Conservation (phyloP, 1,139 yeast species). For the Kazachstania sp. region DNA sequence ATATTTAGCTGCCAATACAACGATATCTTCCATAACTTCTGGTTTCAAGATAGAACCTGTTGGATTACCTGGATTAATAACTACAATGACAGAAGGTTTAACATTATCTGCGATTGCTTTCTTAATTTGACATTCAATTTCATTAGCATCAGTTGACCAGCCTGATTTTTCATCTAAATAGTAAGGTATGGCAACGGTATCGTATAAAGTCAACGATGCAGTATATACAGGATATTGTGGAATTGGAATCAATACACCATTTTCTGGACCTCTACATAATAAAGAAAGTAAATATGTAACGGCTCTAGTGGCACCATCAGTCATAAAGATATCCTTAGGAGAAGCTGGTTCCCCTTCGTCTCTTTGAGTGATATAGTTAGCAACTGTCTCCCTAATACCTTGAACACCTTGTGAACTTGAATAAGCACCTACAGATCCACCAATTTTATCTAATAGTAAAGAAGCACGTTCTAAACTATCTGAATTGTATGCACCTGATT, state of each 20-base stretch:
- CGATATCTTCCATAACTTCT: constrained; percentile 58
- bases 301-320: constrained; percentile 94
- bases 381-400: constrained; percentile 63
- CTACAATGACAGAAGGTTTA: constrained; percentile 69
- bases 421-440: constrained; percentile 85
- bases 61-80: constrained; percentile 97
- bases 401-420: constrained; percentile 85
- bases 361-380: constrained; percentile 64
- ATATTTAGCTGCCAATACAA: constrained; percentile 71
- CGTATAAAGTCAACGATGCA: constrained; percentile 75
- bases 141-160: constrained; percentile 75
- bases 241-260: constrained; percentile 88
- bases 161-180: constrained; percentile 66
- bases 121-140: constrained; percentile 48
- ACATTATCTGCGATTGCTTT: constrained; percentile 48
- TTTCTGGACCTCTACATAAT: constrained; percentile 51
- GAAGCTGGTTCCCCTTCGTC: constrained; percentile 57
- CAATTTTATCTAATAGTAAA: constrained; percentile 45
- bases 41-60: constrained; percentile 75
- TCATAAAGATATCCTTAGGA: constrained; percentile 68
- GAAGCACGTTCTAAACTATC: constrained; percentile 77
- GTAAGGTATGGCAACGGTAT: constrained; percentile 79
- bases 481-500: constrained; percentile 41
- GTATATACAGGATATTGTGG: constrained; percentile 97
- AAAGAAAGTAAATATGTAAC: constrained; percentile 68